Evolutionary conservation across 2,329 filamentous ascomycete genomes (phyloP).

Genomic region (Periconia sp.): DNA sequence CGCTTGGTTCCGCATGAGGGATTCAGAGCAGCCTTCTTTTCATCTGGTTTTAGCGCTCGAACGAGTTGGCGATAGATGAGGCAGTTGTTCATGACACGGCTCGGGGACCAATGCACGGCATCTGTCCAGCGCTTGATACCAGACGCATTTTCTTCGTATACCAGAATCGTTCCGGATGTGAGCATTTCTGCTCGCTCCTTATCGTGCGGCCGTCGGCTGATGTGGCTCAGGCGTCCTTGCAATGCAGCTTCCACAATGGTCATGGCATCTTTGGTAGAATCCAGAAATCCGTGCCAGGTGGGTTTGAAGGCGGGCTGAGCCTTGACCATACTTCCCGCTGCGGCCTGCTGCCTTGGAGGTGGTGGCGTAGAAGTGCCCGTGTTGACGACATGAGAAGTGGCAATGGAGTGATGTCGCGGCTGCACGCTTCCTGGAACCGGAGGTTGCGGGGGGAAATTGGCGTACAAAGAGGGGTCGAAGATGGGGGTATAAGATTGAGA

Average conservation of each 20-base stretch:
- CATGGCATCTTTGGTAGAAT: constrained; percentile 76
- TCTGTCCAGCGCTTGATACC: constrained; percentile 96
- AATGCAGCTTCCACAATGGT: constrained; percentile 82
- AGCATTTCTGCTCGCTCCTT: constrained; percentile 79
- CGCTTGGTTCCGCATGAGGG: constrained; percentile 44
- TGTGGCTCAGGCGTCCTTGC: constrained; percentile 72
- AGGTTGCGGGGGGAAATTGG: constrained; percentile 28
- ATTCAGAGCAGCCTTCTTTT: constrained; percentile 44
- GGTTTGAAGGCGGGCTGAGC: constrained; percentile 59
- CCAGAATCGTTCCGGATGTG: constrained; percentile 83
- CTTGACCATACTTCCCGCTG: constrained; percentile 40
- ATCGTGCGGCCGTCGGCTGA: constrained; percentile 84
- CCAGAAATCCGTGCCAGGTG: constrained; percentile 71
- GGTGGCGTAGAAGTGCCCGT: constrained; percentile 36
- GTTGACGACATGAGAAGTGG: constrained; percentile 33
- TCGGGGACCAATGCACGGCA: constrained; percentile 88
- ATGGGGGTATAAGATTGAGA: constrained; percentile 30
- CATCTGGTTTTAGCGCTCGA: constrained; percentile 43
- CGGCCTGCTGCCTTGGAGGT: constrained; percentile 32
- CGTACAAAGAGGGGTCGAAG: constrained; percentile 40
- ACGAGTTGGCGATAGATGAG: constrained; percentile 81
- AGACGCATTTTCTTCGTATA: constrained; percentile 89
- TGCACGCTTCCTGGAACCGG: constrained; percentile 26
- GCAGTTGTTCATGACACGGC: constrained; percentile 82
- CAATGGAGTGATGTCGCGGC: constrained; percentile 37